Percentiles rank a stretch among this genome's conserved stretches.
Conservation (phyloP, 306 rosid genomes). For the Cicer yamashitae region DNA sequence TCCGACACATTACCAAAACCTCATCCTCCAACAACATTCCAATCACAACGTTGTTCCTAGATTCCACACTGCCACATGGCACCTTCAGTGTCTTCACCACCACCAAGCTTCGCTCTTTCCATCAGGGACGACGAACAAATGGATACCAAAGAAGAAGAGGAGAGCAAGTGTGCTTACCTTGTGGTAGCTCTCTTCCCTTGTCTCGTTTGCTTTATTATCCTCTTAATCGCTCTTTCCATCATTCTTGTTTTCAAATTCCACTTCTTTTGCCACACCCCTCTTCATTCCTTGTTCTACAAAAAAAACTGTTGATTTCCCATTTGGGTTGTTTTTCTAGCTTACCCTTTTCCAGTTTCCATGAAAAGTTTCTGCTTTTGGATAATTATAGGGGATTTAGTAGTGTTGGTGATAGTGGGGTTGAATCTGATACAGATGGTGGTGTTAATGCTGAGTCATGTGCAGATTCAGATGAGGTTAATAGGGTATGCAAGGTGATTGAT, state of each 20-base stretch:
- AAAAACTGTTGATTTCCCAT: conserved; percentile 54
- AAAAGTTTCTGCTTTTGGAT: conserved; percentile 36
- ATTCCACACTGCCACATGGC: conserved; percentile 55
- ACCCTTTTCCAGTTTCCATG: conserved; percentile 18
- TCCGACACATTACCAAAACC: conserved; percentile 31
- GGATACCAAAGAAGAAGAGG: conserved; percentile 53
- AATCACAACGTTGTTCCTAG: conserved; percentile 33
- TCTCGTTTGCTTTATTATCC: conserved; percentile 75
- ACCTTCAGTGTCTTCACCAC: conserved; percentile 49
- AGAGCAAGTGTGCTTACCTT: conserved; percentile 62
- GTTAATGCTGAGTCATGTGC: conserved; percentile 48
- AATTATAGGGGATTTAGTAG: conserved; percentile 42
- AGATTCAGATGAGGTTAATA: conserved; percentile 64
- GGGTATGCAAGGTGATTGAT: conserved; percentile 83
- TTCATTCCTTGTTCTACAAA: conserved; percentile 68
- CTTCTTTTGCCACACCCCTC: conserved; percentile 81
- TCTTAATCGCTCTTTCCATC: conserved; percentile 60
- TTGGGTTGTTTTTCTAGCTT: background rate
- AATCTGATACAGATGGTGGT: conserved; percentile 46
- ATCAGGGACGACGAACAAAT: conserved; percentile 48
- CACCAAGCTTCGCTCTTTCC: conserved; percentile 60
- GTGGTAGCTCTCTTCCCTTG: conserved; percentile 86
- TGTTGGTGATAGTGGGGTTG: conserved; percentile 46
- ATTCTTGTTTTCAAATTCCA: conserved; percentile 77
- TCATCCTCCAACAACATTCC: conserved; percentile 40